Evolutionary conservation across 768 basidiomycete genomes (phyloP).

Genomic region (Sporobolomyces roseus): DNA sequence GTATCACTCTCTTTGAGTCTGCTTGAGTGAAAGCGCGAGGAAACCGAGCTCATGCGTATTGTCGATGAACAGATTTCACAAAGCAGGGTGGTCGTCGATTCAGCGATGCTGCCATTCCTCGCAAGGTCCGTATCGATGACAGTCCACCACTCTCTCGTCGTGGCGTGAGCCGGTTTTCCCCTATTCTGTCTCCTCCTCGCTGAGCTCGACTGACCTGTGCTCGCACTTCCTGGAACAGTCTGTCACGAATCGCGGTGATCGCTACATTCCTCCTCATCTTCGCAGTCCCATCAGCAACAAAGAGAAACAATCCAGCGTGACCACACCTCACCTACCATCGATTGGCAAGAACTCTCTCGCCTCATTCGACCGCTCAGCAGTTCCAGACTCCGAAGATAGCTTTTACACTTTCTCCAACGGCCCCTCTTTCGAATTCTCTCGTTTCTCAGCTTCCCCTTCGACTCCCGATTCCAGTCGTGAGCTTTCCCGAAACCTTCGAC

Average conservation of each 20-base stretch:
- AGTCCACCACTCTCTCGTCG: not conserved
- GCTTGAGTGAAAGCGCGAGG: too few relatives aligned
- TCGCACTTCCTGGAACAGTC: not conserved
- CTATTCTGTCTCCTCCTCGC: too few relatives aligned
- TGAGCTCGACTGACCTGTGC: too few relatives aligned
- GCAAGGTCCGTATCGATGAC: not conserved
- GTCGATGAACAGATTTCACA: too few relatives aligned
- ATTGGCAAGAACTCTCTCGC: constrained; percentile 5
- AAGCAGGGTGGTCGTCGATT: too few relatives aligned
- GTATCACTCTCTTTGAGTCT: too few relatives aligned
- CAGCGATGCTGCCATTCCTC: too few relatives aligned
- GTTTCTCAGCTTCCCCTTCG: not conserved
- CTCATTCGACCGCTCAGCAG: constrained; percentile 19
- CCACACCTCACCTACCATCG: constrained; percentile 2
- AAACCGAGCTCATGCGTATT: too few relatives aligned
- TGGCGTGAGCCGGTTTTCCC: too few relatives aligned
- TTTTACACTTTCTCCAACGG: constrained; percentile 23
- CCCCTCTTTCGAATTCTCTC: not conserved
- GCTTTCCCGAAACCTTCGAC: not conserved
- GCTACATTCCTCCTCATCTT: constrained; percentile 10
- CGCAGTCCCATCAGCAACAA: not conserved
- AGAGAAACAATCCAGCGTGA: not conserved
- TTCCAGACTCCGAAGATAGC: constrained; percentile 28
- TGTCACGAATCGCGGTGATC: not conserved
- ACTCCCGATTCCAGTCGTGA: not conserved